These are phyloP conservation scores for Planoprotostelium fungivorum DNA, from an alignment of 78 protist genomes.

Conservation along the genomic window DNA sequence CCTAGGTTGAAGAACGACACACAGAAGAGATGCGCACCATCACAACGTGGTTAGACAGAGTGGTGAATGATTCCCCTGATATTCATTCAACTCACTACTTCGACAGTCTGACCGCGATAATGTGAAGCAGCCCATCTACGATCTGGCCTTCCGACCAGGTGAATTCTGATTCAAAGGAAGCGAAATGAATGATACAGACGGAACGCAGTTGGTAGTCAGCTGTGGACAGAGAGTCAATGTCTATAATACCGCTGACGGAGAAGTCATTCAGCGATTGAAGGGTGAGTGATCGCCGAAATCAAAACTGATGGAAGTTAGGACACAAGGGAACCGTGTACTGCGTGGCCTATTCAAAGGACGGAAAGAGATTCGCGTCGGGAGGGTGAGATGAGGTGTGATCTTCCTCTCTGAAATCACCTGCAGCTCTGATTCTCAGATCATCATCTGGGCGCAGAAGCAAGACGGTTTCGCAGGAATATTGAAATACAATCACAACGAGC, in stretches of 20 bases:
- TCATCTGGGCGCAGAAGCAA: slow-evolving; percentile 9
- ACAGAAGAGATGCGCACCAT: background rate
- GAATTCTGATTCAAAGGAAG: background rate
- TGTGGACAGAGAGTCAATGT: background rate
- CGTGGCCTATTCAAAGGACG: background rate
- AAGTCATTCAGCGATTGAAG: background rate
- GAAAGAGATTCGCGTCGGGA: slow-evolving; percentile 4
- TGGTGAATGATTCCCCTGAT: background rate
- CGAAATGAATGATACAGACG: background rate
- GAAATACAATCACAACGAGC: slow-evolving; percentile 37
- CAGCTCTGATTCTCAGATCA: background rate
- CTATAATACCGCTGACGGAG: background rate
- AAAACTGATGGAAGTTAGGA: background rate
- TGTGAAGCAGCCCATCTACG: background rate
- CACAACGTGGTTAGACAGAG: background rate
- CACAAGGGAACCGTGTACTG: slow-evolving; percentile 8
- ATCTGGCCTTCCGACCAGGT: slow-evolving; percentile 7
- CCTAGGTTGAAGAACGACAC: too few species aligned
- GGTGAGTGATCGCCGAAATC: background rate
- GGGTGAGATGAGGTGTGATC: background rate
- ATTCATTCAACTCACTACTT: background rate
- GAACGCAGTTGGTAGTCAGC: background rate
- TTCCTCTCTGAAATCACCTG: background rate
- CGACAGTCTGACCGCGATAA: background rate
- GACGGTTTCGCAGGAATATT: slow-evolving; percentile 6